These are phyloP conservation scores for Phytopythium vexans DNA, from an alignment of 352 stramenopile species.

Conservation along the genomic window DNA sequence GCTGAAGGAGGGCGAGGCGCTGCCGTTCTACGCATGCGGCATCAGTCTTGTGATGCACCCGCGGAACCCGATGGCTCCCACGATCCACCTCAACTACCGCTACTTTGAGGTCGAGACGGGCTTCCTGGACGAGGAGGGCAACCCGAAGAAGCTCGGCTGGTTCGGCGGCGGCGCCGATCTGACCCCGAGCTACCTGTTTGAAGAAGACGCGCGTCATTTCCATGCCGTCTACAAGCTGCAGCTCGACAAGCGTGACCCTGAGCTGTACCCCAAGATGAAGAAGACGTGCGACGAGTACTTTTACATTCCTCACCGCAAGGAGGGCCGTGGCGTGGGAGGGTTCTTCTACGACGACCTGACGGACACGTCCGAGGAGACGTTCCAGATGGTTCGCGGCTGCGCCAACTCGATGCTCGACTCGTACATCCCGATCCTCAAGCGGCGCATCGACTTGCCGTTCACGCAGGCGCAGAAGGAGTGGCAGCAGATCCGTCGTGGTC, in stretches of 20 bases:
- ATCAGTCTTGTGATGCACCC: slow-evolving; percentile 98
- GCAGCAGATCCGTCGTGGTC: slow-evolving; percentile 95
- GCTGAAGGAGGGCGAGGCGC: slow-evolving; percentile 60
- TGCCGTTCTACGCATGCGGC: slow-evolving; percentile 96
- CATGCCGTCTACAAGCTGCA: slow-evolving; percentile 95
- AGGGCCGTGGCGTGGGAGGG: slow-evolving; percentile 94
- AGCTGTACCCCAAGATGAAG: slow-evolving; percentile 95
- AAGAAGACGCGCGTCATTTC: slow-evolving; percentile 97
- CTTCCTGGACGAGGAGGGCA: slow-evolving; percentile 73
- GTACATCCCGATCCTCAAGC: slow-evolving; percentile 96
- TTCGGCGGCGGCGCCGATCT: slow-evolving; percentile 97
- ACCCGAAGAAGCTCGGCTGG: slow-evolving; percentile 86
- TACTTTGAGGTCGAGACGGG: slow-evolving; percentile 96
- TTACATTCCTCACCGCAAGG: slow-evolving; percentile 94
- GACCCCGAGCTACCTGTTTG: slow-evolving; percentile 95
- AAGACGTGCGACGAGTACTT: slow-evolving; percentile 98
- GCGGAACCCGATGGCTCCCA: slow-evolving; percentile 92
- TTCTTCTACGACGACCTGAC: slow-evolving; percentile 99
- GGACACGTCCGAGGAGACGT: slow-evolving; percentile 88
- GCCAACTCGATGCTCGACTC: slow-evolving; percentile 86
- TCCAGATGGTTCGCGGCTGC: slow-evolving; percentile 75
- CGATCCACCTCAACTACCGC: slow-evolving; percentile 97
- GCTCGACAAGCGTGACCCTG: slow-evolving; percentile 92
- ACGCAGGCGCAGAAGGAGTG: slow-evolving; percentile 96
- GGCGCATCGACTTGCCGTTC: slow-evolving; percentile 95